These are phyloP conservation scores for Neofusicoccum parvum DNA, from an alignment of 2,329 filamentous ascomycete species.

Conservation along the genomic window DNA sequence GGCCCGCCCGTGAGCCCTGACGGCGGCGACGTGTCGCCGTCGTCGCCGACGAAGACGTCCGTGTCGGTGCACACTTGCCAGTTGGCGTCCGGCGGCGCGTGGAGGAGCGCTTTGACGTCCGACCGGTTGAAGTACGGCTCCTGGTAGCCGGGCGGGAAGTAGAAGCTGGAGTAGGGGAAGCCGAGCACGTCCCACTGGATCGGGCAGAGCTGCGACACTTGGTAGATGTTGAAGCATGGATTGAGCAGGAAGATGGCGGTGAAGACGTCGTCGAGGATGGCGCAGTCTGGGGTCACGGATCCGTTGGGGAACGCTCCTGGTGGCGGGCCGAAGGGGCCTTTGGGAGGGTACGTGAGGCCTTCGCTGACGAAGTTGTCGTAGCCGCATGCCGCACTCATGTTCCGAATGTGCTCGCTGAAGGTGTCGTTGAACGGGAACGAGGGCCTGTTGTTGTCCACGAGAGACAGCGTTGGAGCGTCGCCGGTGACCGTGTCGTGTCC, in stretches of 20 bases:
- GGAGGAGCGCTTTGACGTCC: constrained; percentile 42
- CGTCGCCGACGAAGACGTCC: constrained; percentile 26
- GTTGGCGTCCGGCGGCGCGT: constrained; percentile 33
- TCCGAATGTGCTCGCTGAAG: constrained; percentile 44
- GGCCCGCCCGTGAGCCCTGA: constrained; percentile 24
- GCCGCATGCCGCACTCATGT: constrained; percentile 47
- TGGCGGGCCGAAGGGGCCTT: constrained; percentile 27
- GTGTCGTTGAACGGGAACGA: constrained; percentile 50
- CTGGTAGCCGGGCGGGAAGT: constrained; percentile 61
- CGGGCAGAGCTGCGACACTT: constrained; percentile 72
- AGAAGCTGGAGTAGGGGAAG: constrained; percentile 66
- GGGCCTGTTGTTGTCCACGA: constrained; percentile 45
- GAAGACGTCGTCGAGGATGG: constrained; percentile 59
- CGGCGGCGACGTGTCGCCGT: constrained; percentile 24
- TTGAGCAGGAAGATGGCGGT: constrained; percentile 61
- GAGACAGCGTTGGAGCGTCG: constrained; percentile 34
- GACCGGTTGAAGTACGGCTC: constrained; percentile 66
- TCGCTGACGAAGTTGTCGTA: constrained; percentile 48
- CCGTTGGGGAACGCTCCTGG: constrained; percentile 3
- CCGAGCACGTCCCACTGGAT: constrained; percentile 68
- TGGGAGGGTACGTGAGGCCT: constrained; percentile 43
- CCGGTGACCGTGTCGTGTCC: constrained; percentile 31
- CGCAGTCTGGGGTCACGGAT: constrained; percentile 27
- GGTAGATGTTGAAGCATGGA: constrained; percentile 80
- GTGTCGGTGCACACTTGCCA: constrained; percentile 32